These are phyloP conservation scores for Apiospora saccharicola DNA, from an alignment of 2,329 filamentous ascomycete species.

Conservation along the genomic window DNA sequence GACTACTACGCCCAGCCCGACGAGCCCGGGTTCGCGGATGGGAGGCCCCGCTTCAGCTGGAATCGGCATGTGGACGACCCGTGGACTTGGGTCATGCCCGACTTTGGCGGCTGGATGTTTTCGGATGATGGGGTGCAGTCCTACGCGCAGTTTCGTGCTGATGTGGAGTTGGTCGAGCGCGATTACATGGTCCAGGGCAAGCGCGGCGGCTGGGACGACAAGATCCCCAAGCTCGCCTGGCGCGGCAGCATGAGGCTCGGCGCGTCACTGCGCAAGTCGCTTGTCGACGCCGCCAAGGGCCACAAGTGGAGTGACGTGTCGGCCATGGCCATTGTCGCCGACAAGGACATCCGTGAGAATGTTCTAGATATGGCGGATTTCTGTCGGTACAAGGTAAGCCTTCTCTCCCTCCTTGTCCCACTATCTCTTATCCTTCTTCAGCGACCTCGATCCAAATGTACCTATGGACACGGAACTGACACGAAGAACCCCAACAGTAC, in stretches of 20 bases:
- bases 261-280: slow-evolving; percentile 33
- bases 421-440: too few relatives aligned
- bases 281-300: slow-evolving; percentile 35
- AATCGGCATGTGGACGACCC: slow-evolving; percentile 32
- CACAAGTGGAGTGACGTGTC: slow-evolving; percentile 40
- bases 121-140: slow-evolving; percentile 35
- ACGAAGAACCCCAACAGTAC: slow-evolving; percentile 45
- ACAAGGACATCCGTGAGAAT: slow-evolving; percentile 36
- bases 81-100: slow-evolving; percentile 36
- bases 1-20: slow-evolving; percentile 26
- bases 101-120: slow-evolving; percentile 37
- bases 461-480: too few relatives aligned
- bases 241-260: slow-evolving; percentile 42
- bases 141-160: slow-evolving; percentile 35
- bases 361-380: slow-evolving; percentile 37
- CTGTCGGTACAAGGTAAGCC: slow-evolving; percentile 33
- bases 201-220: slow-evolving; percentile 34
- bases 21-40: slow-evolving; percentile 30
- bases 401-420: too few relatives aligned
- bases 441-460: too few relatives aligned
- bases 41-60: slow-evolving; percentile 33
- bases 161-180: slow-evolving; percentile 30
- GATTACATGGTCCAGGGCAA: slow-evolving; percentile 26
- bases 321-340: slow-evolving; percentile 29
- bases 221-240: slow-evolving; percentile 40